phyloP scores from a whole-genome alignment of 768 basidiomycete genomes.

The Mycena vulgaris region DNA sequence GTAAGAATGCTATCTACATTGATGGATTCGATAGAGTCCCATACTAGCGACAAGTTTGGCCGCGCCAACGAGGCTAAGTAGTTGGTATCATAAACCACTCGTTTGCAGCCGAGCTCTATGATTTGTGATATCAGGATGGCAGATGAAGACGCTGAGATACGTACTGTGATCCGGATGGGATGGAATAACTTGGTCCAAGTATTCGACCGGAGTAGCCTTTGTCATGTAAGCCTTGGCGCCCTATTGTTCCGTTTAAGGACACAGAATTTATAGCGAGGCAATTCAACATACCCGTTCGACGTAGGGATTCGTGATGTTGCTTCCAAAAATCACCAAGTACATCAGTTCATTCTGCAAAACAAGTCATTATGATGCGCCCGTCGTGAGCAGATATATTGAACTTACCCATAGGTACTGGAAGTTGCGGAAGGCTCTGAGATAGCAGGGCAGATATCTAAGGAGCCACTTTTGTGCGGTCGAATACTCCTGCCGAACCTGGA shows the following conservation, averaged over 20 bases:
- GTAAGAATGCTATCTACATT: conserved; percentile 4
- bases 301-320: neutral
- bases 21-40: conserved; percentile 17
- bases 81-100: conserved; percentile 1
- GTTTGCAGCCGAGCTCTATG: conserved; percentile 22
- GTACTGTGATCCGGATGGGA: conserved; percentile 62
- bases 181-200: conserved; percentile 60
- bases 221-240: conserved; percentile 11
- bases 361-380: neutral
- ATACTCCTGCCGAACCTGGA: conserved; percentile 3
- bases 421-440: conserved; percentile 34
- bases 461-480: conserved; percentile 59
- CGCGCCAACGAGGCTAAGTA: conserved; percentile 7
- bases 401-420: conserved; percentile 34
- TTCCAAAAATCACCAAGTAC: conserved; percentile 29
- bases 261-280: conserved; percentile 42
- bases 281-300: conserved; percentile 16
- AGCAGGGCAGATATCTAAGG: conserved; percentile 31
- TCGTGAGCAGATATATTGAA: neutral
- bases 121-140: neutral
- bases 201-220: conserved; percentile 2
- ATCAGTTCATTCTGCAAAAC: conserved; percentile 18
- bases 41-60: conserved; percentile 15
- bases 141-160: neutral
- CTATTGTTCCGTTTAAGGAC: conserved; percentile 22